phyloP scores from a whole-genome alignment of 1,284 basidiomycete species.

The Prillingera fragicola region DNA sequence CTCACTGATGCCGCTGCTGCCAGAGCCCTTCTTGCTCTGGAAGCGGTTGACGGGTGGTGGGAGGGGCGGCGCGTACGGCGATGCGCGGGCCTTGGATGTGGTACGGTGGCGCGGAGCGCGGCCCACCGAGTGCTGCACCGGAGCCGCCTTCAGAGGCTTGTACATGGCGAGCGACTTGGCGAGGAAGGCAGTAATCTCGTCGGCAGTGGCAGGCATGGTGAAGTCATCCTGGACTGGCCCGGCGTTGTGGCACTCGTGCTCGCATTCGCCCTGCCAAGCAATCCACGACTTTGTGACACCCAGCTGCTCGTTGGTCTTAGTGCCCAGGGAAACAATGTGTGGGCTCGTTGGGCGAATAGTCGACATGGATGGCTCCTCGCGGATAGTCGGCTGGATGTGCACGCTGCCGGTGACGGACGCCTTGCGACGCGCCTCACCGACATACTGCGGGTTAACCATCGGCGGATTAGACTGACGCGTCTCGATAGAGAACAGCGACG shows the following conservation, averaged over 20 bases:
- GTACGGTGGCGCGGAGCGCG: slow-evolving; percentile 26
- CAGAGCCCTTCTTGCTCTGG: slow-evolving; percentile 21
- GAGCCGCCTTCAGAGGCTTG: slow-evolving; percentile 26
- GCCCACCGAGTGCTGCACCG: slow-evolving; percentile 2
- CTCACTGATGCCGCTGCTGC: slow-evolving; percentile 12
- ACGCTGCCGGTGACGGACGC: slow-evolving; percentile 27
- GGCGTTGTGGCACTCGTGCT: slow-evolving; percentile 26
- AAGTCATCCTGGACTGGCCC: slow-evolving; percentile 22
- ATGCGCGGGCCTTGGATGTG: slow-evolving; percentile 24
- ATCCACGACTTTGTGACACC: not conserved
- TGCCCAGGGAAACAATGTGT: no score
- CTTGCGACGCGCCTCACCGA: slow-evolving; percentile 29
- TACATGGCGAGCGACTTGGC: slow-evolving; percentile 30
- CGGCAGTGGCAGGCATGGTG: no score
- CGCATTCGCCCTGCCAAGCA: slow-evolving; percentile 19
- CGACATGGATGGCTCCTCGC: slow-evolving; percentile 34
- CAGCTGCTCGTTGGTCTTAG: no score
- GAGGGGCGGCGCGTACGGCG: slow-evolving; percentile 31
- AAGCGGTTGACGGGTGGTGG: slow-evolving; percentile 11
- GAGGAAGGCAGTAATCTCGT: slow-evolving; percentile 32
- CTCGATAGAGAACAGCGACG: slow-evolving; percentile 34
- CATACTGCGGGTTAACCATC: slow-evolving; percentile 2
- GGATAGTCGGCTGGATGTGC: slow-evolving; percentile 33
- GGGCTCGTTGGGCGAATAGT: slow-evolving; percentile 18
- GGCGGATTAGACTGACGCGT: slow-evolving; percentile 25